These are phyloP conservation scores for Curvularia sp. DNA, from an alignment of 2,329 filamentous ascomycete genomes.

Conservation along the genomic window DNA sequence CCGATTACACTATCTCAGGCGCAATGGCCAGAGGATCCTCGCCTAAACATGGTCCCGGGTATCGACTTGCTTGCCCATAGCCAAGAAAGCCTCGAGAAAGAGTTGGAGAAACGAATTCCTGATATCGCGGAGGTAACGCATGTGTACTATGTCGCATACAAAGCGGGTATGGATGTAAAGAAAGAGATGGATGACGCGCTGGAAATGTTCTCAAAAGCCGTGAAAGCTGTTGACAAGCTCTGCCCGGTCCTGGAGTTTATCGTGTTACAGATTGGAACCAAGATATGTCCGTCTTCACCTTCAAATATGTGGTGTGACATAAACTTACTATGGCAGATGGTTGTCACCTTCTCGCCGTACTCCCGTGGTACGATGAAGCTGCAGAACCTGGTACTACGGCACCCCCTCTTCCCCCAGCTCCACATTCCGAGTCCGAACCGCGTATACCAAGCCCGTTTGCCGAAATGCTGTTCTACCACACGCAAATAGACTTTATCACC, in stretches of 20 bases:
- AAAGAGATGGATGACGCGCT: conserved; percentile 52
- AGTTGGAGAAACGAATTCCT: conserved; percentile 43
- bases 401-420: conserved; percentile 11
- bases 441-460: conserved; percentile 38
- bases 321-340: conserved; percentile 39
- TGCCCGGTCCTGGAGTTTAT: conserved; percentile 34
- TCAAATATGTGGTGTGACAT: conserved; percentile 21
- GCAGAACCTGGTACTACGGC: conserved; percentile 13
- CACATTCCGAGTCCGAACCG: conserved; percentile 17
- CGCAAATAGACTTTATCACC: conserved; percentile 50
- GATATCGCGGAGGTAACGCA: conserved; percentile 53
- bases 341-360: conserved; percentile 51
- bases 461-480: conserved; percentile 52
- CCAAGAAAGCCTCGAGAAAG: conserved; percentile 50
- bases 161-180: conserved; percentile 49
- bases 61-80: conserved; percentile 52
- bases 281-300: conserved; percentile 41
- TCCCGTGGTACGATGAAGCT: conserved; percentile 15
- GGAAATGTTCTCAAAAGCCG: conserved; percentile 52
- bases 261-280: conserved; percentile 41
- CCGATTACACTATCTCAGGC: conserved; percentile 41
- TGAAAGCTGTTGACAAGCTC: conserved; percentile 41
- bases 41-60: conserved; percentile 53
- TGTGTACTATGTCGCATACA: conserved; percentile 56
- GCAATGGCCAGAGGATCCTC: conserved; percentile 50